phyloP scores from a whole-genome alignment of 805 yeast species.

The Kazachstania africana region DNA sequence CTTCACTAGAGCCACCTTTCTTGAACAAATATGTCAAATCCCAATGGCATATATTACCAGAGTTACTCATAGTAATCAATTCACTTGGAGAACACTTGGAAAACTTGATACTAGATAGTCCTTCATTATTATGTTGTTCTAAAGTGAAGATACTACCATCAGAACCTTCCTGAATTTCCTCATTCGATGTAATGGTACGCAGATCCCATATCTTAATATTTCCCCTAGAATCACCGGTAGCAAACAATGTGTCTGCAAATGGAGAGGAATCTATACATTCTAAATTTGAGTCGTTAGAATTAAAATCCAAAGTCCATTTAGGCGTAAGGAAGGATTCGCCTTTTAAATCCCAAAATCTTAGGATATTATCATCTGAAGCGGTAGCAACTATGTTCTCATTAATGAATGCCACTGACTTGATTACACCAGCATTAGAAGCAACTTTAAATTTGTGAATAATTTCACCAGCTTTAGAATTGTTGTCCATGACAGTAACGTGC shows the following conservation, averaged over 20 bases:
- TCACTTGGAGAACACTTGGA: slow-evolving; percentile 15
- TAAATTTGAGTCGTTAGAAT: slow-evolving; percentile 12
- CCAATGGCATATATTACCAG: slow-evolving; percentile 27
- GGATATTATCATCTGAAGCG: slow-evolving; percentile 14
- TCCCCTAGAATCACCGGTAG: slow-evolving; percentile 23
- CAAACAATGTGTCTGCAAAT: slow-evolving; percentile 15
- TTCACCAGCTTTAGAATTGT: slow-evolving; percentile 13
- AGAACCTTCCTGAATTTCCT: neutral
- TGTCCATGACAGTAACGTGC: slow-evolving; percentile 19
- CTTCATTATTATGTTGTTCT: slow-evolving; percentile 17
- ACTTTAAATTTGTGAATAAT: slow-evolving; percentile 13
- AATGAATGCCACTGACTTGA: slow-evolving; percentile 5
- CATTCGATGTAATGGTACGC: slow-evolving; percentile 13
- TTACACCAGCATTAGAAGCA: neutral
- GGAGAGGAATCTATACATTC: slow-evolving; percentile 16
- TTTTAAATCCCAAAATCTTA: slow-evolving; percentile 22
- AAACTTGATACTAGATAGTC: slow-evolving; percentile 17
- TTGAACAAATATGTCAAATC: slow-evolving; percentile 26
- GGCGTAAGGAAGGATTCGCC: slow-evolving; percentile 12
- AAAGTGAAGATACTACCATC: slow-evolving; percentile 9
- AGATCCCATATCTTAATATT: slow-evolving; percentile 23
- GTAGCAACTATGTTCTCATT: slow-evolving; percentile 16
- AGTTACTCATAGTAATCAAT: slow-evolving; percentile 18
- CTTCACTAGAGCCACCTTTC: too few species aligned
- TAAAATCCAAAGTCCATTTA: slow-evolving; percentile 9